Percentiles rank a stretch among this genome's conserved stretches.
phyloP scores from a whole-genome alignment of 83 land plant genomes.

The Larix sibirica region DNA sequence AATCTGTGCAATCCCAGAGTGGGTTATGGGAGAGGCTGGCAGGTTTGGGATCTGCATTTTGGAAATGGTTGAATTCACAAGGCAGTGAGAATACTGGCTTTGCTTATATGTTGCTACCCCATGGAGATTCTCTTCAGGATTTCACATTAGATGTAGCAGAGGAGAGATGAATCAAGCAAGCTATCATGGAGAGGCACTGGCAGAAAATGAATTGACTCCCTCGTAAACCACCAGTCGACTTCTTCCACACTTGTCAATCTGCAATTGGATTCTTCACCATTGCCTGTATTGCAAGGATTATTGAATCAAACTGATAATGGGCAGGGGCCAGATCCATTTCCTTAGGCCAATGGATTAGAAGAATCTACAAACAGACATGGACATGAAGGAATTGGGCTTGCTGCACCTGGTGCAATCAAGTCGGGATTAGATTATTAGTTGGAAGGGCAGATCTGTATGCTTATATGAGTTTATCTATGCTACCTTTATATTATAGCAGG shows the following conservation, averaged over 20 bases:
- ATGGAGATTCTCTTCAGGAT: conserved; percentile 3
- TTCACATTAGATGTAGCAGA: conserved; percentile 15
- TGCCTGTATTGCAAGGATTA: neutral
- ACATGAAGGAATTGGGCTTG: conserved; percentile 75
- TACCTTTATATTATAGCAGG: conserved; percentile 92
- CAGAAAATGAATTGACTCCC: neutral
- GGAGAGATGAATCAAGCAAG: conserved; percentile 15
- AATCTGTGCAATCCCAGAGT: neutral
- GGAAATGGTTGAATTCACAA: neutral
- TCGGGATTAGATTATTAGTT: conserved; percentile 80
- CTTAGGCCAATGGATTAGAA: neutral
- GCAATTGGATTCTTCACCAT: neutral
- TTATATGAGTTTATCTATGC: conserved; percentile 82
- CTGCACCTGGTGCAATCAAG: conserved; percentile 85
- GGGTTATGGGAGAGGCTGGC: neutral
- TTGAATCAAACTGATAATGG: neutral
- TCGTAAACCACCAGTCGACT: neutral
- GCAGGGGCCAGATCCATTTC: neutral
- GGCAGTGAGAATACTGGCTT: neutral
- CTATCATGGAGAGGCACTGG: neutral
- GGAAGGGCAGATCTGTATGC: conserved; percentile 89
- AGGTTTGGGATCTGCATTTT: conserved; percentile 6
- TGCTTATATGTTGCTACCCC: neutral
- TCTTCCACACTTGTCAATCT: neutral
- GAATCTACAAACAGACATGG: neutral